Base-by-base conservation (phyloP, 495 filamentous ascomycete genomes). In the Penicillium simplicissimum region DNA sequence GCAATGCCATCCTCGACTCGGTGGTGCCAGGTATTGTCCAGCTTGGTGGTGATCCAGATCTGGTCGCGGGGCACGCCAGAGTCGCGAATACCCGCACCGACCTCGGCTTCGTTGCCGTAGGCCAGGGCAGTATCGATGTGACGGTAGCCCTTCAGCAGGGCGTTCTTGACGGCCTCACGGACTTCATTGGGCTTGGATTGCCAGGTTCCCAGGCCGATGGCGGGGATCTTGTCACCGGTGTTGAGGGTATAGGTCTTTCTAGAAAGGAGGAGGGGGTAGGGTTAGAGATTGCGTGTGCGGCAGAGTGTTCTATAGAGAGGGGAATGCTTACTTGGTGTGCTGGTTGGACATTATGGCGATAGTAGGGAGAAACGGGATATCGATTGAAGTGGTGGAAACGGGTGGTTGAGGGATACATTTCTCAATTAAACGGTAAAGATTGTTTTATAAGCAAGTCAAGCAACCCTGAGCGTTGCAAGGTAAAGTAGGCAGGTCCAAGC, bases 1-100 rank as follows among this genome's bases (percentile, higher is more conserved):
- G 85, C 81, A 63, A 96, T 85, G 42, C 87, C 91, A 71, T 90
- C 85, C 43, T 86, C 72, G 8, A 89, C 86, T 43, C 80, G 75
- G 67, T 89, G 82, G 79, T 96, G 92, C 84, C 85, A 91, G 53
- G 87, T 77, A 81, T 94, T 94, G 77, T 91, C 85, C 54, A 95
- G 84, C 82, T 96, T 96, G 63, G 91, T 95, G 45, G 92, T 94
- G 72, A 96, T 77, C 84, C 87, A 96, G 73, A 96, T 89, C 73
- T 96, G 80, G 35, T 87, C 82, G 40, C 92, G 87, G 33, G 91
- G 88, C 1, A 96, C 86, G 45, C 91, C 91, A 10, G 88, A 91
- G 63, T 91, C 88, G 60, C 80, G 81, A 69, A 96, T 92, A 47
- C 90, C 92, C 63, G 88, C 78, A 60, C 90, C 92, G 57, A 95